A percentile compares a stretch with the other conserved stretches of the same genome.
Conservation (phyloP, 345 rosid species). For the Lagerstroemia speciosa region DNA sequence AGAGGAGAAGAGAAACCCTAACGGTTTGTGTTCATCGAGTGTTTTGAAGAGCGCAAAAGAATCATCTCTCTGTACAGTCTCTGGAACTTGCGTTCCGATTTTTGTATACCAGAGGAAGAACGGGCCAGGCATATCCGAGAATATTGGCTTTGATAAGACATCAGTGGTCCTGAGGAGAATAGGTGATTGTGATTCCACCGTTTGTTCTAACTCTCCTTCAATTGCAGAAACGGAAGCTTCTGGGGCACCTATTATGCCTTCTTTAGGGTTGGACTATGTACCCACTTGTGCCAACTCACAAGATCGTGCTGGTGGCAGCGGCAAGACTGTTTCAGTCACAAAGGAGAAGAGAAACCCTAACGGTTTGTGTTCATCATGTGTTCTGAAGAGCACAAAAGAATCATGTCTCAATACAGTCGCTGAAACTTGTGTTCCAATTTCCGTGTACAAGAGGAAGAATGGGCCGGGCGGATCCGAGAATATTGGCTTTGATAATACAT, state of each 20-base stretch:
- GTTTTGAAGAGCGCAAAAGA: constrained; percentile 24
- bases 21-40: constrained; percentile 24
- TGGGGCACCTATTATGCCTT: constrained; percentile 16
- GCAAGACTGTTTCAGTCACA: constrained; percentile 23
- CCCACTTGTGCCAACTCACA: no score
- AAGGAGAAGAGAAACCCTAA: constrained; percentile 23
- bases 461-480: constrained; percentile 18
- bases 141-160: constrained; percentile 21
- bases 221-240: constrained; percentile 22
- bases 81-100: constrained; percentile 25
- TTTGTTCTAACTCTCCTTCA: constrained; percentile 35
- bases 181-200: constrained; percentile 31
- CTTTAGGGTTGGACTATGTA: constrained; percentile 11
- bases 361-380: constrained; percentile 23
- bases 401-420: constrained; percentile 35
- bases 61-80: constrained; percentile 31
- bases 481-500: constrained; percentile 21
- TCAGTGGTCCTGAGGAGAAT: constrained; percentile 27
- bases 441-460: constrained; percentile 60
- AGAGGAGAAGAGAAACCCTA: constrained; percentile 22
- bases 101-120: constrained; percentile 61
- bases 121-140: constrained; percentile 16
- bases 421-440: constrained; percentile 22
- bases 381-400: constrained; percentile 24
- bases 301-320: constrained; percentile 25